These are phyloP conservation scores for Elasticomyces elasticus DNA, from an alignment of 495 filamentous ascomycete genomes.

Conservation along the genomic window DNA sequence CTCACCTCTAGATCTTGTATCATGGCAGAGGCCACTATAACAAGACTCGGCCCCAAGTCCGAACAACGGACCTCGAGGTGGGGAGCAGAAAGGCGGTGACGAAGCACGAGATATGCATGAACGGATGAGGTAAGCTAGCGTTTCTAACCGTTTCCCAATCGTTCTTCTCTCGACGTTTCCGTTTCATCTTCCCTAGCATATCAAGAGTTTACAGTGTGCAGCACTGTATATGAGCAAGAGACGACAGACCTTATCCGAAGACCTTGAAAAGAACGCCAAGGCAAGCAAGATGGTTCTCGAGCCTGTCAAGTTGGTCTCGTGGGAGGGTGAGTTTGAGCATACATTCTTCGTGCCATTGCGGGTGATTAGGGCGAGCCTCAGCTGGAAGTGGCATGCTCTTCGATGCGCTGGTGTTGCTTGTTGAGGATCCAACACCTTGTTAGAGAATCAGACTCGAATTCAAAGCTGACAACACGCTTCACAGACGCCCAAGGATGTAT, in stretches of 20 bases:
- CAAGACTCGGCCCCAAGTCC: too few species aligned
- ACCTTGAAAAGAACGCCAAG: constrained; percentile 3
- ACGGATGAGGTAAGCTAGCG: neutral
- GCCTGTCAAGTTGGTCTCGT: constrained; percentile 12
- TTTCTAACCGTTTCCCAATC: neutral
- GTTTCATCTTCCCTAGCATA: neutral
- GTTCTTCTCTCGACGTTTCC: neutral
- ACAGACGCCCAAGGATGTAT: constrained; percentile 33
- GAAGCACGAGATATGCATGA: neutral
- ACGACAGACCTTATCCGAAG: constrained; percentile 6
- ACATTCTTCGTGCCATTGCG: neutral
- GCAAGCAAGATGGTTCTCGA: constrained; percentile 13
- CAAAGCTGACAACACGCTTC: neutral
- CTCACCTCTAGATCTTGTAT: neutral
- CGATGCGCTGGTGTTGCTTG: neutral
- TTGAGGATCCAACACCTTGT: neutral
- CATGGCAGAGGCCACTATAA: too few species aligned
- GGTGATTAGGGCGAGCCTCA: neutral
- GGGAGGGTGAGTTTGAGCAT: constrained; percentile 17
- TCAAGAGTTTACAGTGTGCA: neutral
- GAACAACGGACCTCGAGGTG: constrained; percentile 7
- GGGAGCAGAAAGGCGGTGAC: constrained; percentile 14
- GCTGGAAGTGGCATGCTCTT: too few species aligned
- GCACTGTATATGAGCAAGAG: constrained; percentile 6
- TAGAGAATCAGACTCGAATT: neutral